These are phyloP conservation scores for Fusarium gaditjirri DNA, from an alignment of 2,329 filamentous ascomycete genomes.

Conservation along the genomic window DNA sequence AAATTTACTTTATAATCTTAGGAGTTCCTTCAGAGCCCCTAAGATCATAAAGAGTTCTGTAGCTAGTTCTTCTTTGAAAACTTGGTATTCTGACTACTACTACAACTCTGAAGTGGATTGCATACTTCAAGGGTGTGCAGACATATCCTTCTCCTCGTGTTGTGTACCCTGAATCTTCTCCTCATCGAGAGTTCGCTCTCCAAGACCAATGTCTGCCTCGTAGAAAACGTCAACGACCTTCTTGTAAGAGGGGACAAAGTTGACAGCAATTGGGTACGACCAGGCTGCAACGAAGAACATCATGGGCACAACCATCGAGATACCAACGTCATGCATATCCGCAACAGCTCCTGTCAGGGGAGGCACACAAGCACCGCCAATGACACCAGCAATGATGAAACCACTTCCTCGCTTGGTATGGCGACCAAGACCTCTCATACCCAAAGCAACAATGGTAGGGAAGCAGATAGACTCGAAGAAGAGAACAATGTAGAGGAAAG, in stretches of 20 bases:
- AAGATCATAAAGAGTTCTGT: no score
- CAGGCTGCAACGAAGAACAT: slow-evolving; percentile 66
- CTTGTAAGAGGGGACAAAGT: slow-evolving; percentile 73
- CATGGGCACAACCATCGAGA: slow-evolving; percentile 74
- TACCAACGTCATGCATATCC: slow-evolving; percentile 68
- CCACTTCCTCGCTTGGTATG: slow-evolving; percentile 82
- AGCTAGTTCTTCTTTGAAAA: slow-evolving; percentile 3
- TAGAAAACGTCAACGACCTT: slow-evolving; percentile 69
- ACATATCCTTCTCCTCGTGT: slow-evolving; percentile 27
- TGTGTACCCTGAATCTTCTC: slow-evolving; percentile 38
- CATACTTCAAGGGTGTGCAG: neutral
- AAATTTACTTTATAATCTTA: no score
- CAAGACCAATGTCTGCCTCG: slow-evolving; percentile 56
- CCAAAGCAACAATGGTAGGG: slow-evolving; percentile 82
- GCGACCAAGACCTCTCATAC: slow-evolving; percentile 78
- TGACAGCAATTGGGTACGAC: slow-evolving; percentile 69
- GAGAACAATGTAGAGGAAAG: slow-evolving; percentile 75
- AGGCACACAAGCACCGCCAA: slow-evolving; percentile 78
- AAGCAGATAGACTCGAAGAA: slow-evolving; percentile 87
- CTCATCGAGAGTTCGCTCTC: slow-evolving; percentile 43
- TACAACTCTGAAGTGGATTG: no score
- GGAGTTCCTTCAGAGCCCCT: no score
- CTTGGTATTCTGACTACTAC: neutral
- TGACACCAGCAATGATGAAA: slow-evolving; percentile 74
- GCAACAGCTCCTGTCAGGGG: slow-evolving; percentile 76